A percentile compares a stretch with the other conserved stretches of the same genome.
These are phyloP conservation scores for Populus deltoides DNA, from an alignment of 345 rosid genomes.

Conservation along the genomic window DNA sequence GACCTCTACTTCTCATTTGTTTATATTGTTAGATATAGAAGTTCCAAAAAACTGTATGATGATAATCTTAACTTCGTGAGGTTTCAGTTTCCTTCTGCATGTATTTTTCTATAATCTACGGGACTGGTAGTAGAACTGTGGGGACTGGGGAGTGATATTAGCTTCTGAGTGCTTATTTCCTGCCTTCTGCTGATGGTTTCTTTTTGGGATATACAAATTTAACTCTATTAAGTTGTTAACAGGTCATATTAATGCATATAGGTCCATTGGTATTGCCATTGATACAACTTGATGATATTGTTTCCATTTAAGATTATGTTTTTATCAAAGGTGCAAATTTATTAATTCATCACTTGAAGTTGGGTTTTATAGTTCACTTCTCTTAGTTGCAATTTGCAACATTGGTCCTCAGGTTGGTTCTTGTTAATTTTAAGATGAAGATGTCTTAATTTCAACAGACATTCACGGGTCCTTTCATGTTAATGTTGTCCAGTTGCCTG, in stretches of 20 bases:
- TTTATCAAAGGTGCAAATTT: constrained; percentile 58
- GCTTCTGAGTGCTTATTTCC: constrained; percentile 16
- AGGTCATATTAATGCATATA: constrained; percentile 66
- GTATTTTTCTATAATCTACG: not conserved
- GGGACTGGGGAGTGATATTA: constrained; percentile 10
- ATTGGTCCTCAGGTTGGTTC: constrained; percentile 42
- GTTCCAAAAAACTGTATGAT: not conserved
- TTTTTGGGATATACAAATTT: constrained; percentile 30
- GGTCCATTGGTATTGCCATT: constrained; percentile 66
- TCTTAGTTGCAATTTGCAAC: constrained; percentile 12
- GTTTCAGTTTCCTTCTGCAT: not conserved
- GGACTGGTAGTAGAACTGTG: constrained; percentile 1
- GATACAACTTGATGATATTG: constrained; percentile 66
- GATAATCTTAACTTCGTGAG: not conserved
- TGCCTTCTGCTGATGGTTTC: constrained; percentile 5
- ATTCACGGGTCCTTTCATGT: constrained; percentile 36
- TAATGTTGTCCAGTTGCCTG: constrained; percentile 72
- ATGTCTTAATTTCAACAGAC: constrained; percentile 36
- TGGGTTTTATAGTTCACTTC: constrained; percentile 19
- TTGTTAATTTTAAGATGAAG: constrained; percentile 34
- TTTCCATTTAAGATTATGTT: constrained; percentile 65
- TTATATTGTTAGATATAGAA: not conserved
- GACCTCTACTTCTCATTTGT: not conserved
- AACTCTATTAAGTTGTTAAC: constrained; percentile 53
- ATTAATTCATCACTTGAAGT: constrained; percentile 20